phyloP scores from a whole-genome alignment of 495 filamentous ascomycete species.

The Lentithecium fluviatile region DNA sequence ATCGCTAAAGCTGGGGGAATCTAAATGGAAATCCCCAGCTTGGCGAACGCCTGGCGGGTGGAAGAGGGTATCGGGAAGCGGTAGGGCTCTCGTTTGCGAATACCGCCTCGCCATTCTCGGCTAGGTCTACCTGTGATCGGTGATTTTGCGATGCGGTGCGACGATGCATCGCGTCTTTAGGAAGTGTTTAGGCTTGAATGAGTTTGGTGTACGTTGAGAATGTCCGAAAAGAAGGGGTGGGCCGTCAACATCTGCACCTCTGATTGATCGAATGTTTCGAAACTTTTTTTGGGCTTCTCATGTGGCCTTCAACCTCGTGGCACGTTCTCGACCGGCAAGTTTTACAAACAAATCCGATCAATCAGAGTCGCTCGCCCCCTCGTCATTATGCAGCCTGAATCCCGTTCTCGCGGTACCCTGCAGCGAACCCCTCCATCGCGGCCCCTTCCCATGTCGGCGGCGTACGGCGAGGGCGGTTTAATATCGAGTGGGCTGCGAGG shows the following conservation, averaged over 20 bases:
- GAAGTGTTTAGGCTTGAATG: conserved; percentile 8
- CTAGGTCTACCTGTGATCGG: not conserved
- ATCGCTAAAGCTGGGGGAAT: conserved; percentile 5
- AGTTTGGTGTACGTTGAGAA: conserved; percentile 7
- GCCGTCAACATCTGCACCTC: conserved; percentile 3
- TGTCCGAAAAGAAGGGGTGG: conserved; percentile 3
- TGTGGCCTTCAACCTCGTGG: conserved; percentile 1
- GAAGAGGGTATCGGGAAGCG: conserved; percentile 10
- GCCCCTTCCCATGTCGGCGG: conserved; percentile 18
- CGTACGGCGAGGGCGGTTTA: conserved; percentile 11
- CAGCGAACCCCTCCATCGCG: no score
- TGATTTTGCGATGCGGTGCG: conserved; percentile 6
- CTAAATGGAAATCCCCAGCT: conserved; percentile 7
- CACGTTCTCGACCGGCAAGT: no score
- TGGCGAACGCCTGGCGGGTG: conserved; percentile 19
- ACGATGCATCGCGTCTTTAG: conserved; percentile 2
- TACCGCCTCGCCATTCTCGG: conserved; percentile 1
- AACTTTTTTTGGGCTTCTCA: conserved; percentile 9
- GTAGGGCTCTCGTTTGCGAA: conserved; percentile 24
- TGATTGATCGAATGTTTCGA: conserved; percentile 34
- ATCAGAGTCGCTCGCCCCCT: no score
- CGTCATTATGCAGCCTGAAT: no score
- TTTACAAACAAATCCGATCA: no score
- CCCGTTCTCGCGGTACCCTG: no score
- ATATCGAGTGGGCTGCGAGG: not conserved